Evolutionary conservation across 768 basidiomycete genomes (phyloP), one percentile per base, ranked within the genome.

Genomic region (Lactarius quietus): DNA sequence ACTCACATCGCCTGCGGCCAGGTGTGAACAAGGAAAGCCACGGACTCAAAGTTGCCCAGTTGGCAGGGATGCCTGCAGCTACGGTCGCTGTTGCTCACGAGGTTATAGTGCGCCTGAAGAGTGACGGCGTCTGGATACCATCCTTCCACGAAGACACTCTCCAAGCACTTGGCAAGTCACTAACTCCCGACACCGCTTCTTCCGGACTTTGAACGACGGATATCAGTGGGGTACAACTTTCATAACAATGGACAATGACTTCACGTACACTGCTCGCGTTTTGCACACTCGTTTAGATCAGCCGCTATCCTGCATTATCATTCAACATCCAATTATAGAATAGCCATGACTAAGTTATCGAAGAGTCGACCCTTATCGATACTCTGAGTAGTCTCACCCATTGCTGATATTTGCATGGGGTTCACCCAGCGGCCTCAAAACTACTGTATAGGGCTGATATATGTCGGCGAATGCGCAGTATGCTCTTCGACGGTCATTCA

Each of bases 1-100:
- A 95, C 73, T 88, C 90, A 9, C 93, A 97, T 72, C 83, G 83
- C 36, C 76, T 98, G 45, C 78, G 80, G 54, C 88, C 89, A 6
- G 95, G 95, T 0, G 86, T 98, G 59, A 98, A 95, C 74, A 83
- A 87, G 62, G 85, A 95, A 69, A 95, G 94, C 59, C 95, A 97
- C 72, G 95, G 92, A 0, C 76, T 97, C 61, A 93, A 92, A 73
- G 93, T 95, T 33, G 95, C 95, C 12, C 84, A 88, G 54, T 76
- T 96, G 15, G 95, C 93, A 20, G 92, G 93, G 14, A 84, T 97
- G 78, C 95, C 94, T 1, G 65, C 77, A 10, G 73, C 80, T 8
- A 87, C 84, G 1, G 75, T 95, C 64, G 70, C 74, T 4, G 79
- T 92, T 18, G 93, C 92, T 0, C 75, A 76, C n/a, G 75, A 81